Evolutionary conservation across 306 rosid genomes (phyloP).

Genomic region (Clitoria ternatea): DNA sequence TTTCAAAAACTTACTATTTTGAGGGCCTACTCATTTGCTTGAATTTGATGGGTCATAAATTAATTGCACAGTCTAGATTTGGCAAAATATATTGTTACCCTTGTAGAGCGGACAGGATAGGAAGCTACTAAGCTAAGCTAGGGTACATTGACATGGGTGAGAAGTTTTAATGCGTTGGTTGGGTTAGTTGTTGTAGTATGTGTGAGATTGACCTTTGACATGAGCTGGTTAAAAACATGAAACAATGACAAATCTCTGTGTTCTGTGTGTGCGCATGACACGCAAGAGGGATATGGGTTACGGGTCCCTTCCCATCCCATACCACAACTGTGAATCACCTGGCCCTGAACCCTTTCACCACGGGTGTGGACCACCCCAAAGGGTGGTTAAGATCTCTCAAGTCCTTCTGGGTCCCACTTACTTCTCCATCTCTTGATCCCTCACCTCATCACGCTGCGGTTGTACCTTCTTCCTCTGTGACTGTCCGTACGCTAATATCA

Average conservation of each 20-base stretch:
- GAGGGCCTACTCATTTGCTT: no score
- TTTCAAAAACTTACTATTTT: no score
- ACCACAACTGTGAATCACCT: constrained; percentile 31
- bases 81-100: constrained; percentile 1
- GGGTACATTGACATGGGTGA: not conserved
- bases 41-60: no score
- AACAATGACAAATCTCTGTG: not conserved
- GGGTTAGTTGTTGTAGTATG: constrained; percentile 23
- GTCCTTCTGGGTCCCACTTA: constrained; percentile 35
- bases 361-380: not conserved
- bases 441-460: constrained; percentile 20
- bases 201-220: constrained; percentile 5
- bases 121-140: not conserved
- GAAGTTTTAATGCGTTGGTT: constrained; percentile 13
- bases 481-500: constrained; percentile 10
- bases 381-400: no score
- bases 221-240: not conserved
- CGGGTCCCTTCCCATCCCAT: no score
- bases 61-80: not conserved
- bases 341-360: not conserved
- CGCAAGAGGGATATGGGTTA: constrained; percentile 22
- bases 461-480: constrained; percentile 12
- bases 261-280: constrained; percentile 1
- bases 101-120: not conserved
- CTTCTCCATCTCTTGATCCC: constrained; percentile 14